Base-by-base conservation (phyloP, 164 flowering plant genomes). In the Stephania cephalantha region DNA sequence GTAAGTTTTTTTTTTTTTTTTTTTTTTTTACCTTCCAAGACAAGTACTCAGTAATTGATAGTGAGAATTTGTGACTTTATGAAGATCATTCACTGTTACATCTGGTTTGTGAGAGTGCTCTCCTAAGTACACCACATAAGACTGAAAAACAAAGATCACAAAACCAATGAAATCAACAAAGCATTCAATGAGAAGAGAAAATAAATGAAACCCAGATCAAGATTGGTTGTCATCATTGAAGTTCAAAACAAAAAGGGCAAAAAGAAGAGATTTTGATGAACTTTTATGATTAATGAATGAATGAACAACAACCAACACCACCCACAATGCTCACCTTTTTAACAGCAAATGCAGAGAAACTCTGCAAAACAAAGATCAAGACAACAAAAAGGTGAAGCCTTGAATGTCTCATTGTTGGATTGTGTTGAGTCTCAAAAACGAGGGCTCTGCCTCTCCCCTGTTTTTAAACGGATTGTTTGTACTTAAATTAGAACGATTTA, bases 51-150 rank as follows among this genome's bases (percentile, higher is more conserved):
- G 83, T 45, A 90, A 78, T 17, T 82, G 76, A 73, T 87, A 79
- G 83, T 90, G 95, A 46, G 86, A 81, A 6, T 79, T 61, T 3
- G 79, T 84, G 0, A 78, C 88, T 6, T 68, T 73, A 9, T 85
- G 82, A 11, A 79, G 67, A 75, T 87, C 87, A 11, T 15, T 9
- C 1, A 75, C 52, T 0, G 84, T 15, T 17, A 81, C 77, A 7
- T 78, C 67, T 9, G 46, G 17, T 11, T 82, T 83, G 72, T 85
- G 87, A 2, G 87, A 77, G 73, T 86, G 91, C 35, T 75, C 85
- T 73, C 92, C 94, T 46, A 90, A 72, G 76, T 89, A 89, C 71
- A 90, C 94, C 29, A 90, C 78, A 76, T 84, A 90, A 18, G 90
- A 79, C 94, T 87, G 79, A 22, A 74, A 25, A 22, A 31, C 5